phyloP scores from a whole-genome alignment of 73 alveolate species.

The Paramecium caudatum region DNA sequence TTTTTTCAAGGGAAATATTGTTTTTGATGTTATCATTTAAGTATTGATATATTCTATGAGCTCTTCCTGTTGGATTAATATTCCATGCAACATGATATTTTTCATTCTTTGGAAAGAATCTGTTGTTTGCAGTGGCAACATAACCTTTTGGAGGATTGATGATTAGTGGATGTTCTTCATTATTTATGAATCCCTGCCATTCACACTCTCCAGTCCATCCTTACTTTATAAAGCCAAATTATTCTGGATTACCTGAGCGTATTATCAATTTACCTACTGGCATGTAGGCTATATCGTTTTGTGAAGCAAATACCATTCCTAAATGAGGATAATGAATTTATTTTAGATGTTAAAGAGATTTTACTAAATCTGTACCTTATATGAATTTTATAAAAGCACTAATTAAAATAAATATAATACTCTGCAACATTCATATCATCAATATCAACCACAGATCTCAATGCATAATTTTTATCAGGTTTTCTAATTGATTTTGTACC shows the following conservation, averaged over 20 bases:
- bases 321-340: slow-evolving; percentile 4
- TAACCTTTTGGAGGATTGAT: slow-evolving; percentile 96
- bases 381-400: background rate
- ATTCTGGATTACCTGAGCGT: slow-evolving; percentile 60
- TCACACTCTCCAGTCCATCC: slow-evolving; percentile 89
- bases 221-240: slow-evolving; percentile 82
- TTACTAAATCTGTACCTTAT: background rate
- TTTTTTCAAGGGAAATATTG: background rate
- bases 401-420: background rate
- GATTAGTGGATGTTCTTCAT: slow-evolving; percentile 87
- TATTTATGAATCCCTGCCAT: slow-evolving; percentile 82
- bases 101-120: slow-evolving; percentile 74
- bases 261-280: slow-evolving; percentile 78
- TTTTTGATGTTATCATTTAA: background rate
- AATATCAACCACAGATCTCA: background rate
- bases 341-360: background rate
- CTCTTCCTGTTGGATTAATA: slow-evolving; percentile 67
- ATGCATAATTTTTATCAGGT: slow-evolving; percentile 19
- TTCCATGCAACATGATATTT: slow-evolving; percentile 13
- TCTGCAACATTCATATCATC: slow-evolving; percentile 16
- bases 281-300: slow-evolving; percentile 84
- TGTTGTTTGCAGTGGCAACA: slow-evolving; percentile 93
- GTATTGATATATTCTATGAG: slow-evolving; percentile 57
- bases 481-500: slow-evolving; percentile 44
- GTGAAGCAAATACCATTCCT: slow-evolving; percentile 72